These are phyloP conservation scores for Carpinus fangiana DNA, from an alignment of 306 rosid species.

Conservation along the genomic window DNA sequence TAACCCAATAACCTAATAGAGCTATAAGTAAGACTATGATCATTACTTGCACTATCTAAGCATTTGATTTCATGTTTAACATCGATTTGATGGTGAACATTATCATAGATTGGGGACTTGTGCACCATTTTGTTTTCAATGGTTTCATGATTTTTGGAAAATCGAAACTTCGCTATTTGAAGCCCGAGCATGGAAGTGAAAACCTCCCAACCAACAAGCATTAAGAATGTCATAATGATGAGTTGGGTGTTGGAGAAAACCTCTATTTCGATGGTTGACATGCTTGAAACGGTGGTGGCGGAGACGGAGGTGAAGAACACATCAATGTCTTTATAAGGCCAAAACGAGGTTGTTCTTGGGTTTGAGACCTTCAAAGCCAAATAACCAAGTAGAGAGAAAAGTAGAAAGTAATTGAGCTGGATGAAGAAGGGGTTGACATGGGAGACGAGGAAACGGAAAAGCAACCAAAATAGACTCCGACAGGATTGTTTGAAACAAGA, in stretches of 20 bases:
- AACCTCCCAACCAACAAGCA: constrained; percentile 70
- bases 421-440: constrained; percentile 18
- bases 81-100: constrained; percentile 13
- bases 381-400: constrained; percentile 48
- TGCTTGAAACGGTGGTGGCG: constrained; percentile 69
- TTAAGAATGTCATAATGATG: constrained; percentile 45
- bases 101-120: background rate
- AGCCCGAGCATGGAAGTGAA: constrained; percentile 59
- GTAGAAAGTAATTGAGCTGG: constrained; percentile 43
- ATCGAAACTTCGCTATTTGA: constrained; percentile 10
- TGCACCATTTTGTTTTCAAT: background rate
- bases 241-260: constrained; percentile 53
- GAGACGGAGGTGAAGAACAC: constrained; percentile 77
- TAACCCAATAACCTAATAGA: constrained; percentile 22
- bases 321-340: constrained; percentile 34
- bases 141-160: background rate
- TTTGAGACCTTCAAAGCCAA: constrained; percentile 49
- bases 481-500: background rate
- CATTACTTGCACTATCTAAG: background rate
- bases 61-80: background rate
- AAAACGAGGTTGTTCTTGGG: constrained; percentile 24
- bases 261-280: constrained; percentile 70
- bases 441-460: background rate
- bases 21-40: constrained; percentile 5
- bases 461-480: background rate